Evolutionary conservation across 768 basidiomycete genomes (phyloP).

Genomic region (Punctularia strigosozonata): DNA sequence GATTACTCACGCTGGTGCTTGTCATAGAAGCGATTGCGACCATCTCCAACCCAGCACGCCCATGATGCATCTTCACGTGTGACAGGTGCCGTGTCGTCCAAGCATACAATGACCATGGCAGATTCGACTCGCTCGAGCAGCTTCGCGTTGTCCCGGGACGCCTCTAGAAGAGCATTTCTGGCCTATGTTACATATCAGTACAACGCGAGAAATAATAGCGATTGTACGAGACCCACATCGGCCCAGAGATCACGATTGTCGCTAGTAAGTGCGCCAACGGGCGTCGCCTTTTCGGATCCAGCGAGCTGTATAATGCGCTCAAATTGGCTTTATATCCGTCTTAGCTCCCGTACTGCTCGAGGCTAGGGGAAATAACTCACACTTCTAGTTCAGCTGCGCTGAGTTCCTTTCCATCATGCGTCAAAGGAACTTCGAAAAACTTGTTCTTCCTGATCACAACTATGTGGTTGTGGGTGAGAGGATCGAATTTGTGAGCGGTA

Average conservation of each 20-base stretch:
- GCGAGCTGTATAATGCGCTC: conserved; percentile 55
- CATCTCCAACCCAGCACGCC: conserved; percentile 83
- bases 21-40: conserved; percentile 88
- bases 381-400: conserved; percentile 75
- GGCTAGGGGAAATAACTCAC: conserved; percentile 25
- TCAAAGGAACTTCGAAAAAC: conserved; percentile 76
- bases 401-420: conserved; percentile 54
- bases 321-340: conserved; percentile 58
- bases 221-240: conserved; percentile 34
- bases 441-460: conserved; percentile 86
- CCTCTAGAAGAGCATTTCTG: conserved; percentile 48
- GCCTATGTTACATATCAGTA: conserved; percentile 22
- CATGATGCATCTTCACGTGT: conserved; percentile 76
- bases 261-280: conserved; percentile 73
- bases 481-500: conserved; percentile 71
- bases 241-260: conserved; percentile 91
- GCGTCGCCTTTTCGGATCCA: conserved; percentile 28
- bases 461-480: conserved; percentile 70
- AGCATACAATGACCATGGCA: conserved; percentile 75
- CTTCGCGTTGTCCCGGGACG: conserved; percentile 51
- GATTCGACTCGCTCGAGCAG: conserved; percentile 77
- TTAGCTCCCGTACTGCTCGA: too few relatives aligned
- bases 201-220: conserved; percentile 1
- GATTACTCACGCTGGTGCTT: conserved; percentile 80
- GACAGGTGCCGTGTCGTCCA: conserved; percentile 76